Base-by-base conservation (phyloP, 2,329 filamentous ascomycete genomes). In the Pleurostoma richardsiae region DNA sequence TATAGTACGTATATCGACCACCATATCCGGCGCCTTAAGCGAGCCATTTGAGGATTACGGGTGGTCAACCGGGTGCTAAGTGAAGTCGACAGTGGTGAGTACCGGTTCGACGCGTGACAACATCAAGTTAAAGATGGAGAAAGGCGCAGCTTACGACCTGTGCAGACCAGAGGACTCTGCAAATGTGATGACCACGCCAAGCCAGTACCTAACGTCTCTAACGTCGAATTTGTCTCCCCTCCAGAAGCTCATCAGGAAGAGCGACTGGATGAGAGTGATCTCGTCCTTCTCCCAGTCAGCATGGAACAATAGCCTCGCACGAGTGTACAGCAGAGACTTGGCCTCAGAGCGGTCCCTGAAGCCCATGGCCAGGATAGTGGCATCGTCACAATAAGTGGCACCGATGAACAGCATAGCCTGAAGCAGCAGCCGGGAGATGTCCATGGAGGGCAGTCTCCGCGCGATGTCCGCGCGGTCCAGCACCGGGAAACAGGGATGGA, bases 11-110 rank as follows among this genome's bases (percentile, higher is more conserved):
- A 48, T 6, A 39, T 38, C 30, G 29, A 42, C 29, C 27, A 45
- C 39, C 39, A 41, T 11, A 42, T 40, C 4, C 33, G 10, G n/a
- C 26, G 30, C 26, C 29, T n/a, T 5, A 46, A 10, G 3, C 57
- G 55, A 1, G 59, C 56, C 7, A 52, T 48, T 30, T 60, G 57
- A 5, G 56, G 53, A 8, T 57, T 56, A 43, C 58, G 41, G 6
- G 48, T 50, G 4, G 48, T 50, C 33, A 50, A 45, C 27, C 45
- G 47, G 26, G 42, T 44, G 19, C 19, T 19, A 19, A 19, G 19
- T 19, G 19, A 19, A 19, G 19, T 19, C 19, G 19, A 19, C 19
- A 19, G 19, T 19, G 19, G 19, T 19, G 19, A 19, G 19, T 19
- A 19, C 19, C 19, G 19, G 19, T 19, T 19, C 19, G 19, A 19